Conservation (phyloP, 768 basidiomycete species). For the Boletus pseudopeckii region DNA sequence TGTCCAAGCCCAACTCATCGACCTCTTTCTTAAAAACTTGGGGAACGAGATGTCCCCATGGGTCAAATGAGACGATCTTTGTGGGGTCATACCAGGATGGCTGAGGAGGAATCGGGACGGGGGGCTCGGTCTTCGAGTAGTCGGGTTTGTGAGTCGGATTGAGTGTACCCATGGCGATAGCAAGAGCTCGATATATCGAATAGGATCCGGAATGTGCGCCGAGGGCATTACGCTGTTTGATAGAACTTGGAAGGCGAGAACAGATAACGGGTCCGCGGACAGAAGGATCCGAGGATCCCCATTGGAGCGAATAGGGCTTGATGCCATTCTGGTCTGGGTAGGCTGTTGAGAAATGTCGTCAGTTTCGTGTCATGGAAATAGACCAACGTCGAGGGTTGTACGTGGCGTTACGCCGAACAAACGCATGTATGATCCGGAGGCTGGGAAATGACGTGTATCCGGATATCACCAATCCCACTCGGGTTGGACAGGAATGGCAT, state of each 20-base stretch:
- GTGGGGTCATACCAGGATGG: slow-evolving; percentile 69
- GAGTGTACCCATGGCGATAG: slow-evolving; percentile 86
- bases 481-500: background rate
- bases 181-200: slow-evolving; percentile 90
- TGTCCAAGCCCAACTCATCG: slow-evolving; percentile 69
- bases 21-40: slow-evolving; percentile 61
- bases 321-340: slow-evolving; percentile 95
- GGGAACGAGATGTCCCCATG: slow-evolving; percentile 87
- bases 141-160: slow-evolving; percentile 78
- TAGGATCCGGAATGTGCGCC: slow-evolving; percentile 94
- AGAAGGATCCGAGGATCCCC: slow-evolving; percentile 68
- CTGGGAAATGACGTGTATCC: slow-evolving; percentile 1
- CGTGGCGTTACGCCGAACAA: slow-evolving; percentile 5
- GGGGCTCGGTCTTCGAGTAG: slow-evolving; percentile 80
- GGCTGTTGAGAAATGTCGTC: slow-evolving; percentile 35
- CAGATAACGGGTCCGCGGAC: slow-evolving; percentile 86
- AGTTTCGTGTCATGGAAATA: slow-evolving; percentile 6
- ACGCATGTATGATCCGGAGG: slow-evolving; percentile 11
- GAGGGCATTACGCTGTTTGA: slow-evolving; percentile 90
- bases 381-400: slow-evolving; percentile 4
- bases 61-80: slow-evolving; percentile 92
- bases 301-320: slow-evolving; percentile 69
- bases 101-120: slow-evolving; percentile 73
- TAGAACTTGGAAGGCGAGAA: slow-evolving; percentile 76
- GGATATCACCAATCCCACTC: background rate